phyloP scores from a whole-genome alignment of 2,329 filamentous ascomycete species.

The Huntiella savannae region DNA sequence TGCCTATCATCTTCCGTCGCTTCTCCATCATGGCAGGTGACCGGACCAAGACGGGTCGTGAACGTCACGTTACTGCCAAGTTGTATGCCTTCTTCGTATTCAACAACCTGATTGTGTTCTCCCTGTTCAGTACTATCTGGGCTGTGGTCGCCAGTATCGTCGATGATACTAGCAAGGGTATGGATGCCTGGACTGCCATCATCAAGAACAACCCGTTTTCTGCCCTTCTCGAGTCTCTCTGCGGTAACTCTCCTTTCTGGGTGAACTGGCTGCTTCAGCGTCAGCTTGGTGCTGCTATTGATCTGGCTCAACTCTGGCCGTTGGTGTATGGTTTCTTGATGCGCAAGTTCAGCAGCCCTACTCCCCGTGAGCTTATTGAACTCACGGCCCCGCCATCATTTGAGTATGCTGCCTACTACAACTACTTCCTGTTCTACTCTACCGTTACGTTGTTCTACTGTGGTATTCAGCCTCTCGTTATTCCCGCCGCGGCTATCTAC shows the following conservation, averaged over 20 bases:
- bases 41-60: conserved; percentile 76
- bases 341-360: conserved; percentile 69
- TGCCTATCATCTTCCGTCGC: conserved; percentile 81
- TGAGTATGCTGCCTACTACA: conserved; percentile 94
- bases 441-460: conserved; percentile 77
- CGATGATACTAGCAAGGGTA: conserved; percentile 32
- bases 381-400: conserved; percentile 82
- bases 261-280: conserved; percentile 83
- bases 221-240: conserved; percentile 54
- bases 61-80: conserved; percentile 77
- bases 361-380: conserved; percentile 78
- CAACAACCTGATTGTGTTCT: conserved; percentile 92
- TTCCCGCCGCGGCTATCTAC: conserved; percentile 75
- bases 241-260: conserved; percentile 77
- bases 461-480: conserved; percentile 67
- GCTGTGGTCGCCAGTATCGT: conserved; percentile 50
- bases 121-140: conserved; percentile 72
- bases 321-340: conserved; percentile 70
- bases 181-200: conserved; percentile 51
- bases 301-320: conserved; percentile 75
- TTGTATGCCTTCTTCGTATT: conserved; percentile 93
- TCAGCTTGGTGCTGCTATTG: conserved; percentile 81
- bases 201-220: conserved; percentile 40
- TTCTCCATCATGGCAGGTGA: conserved; percentile 72
- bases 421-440: conserved; percentile 89